These are phyloP conservation scores for Chytriomyces sp. DNA, from an alignment of 192 early-diverging fungal genomes.

Conservation along the genomic window DNA sequence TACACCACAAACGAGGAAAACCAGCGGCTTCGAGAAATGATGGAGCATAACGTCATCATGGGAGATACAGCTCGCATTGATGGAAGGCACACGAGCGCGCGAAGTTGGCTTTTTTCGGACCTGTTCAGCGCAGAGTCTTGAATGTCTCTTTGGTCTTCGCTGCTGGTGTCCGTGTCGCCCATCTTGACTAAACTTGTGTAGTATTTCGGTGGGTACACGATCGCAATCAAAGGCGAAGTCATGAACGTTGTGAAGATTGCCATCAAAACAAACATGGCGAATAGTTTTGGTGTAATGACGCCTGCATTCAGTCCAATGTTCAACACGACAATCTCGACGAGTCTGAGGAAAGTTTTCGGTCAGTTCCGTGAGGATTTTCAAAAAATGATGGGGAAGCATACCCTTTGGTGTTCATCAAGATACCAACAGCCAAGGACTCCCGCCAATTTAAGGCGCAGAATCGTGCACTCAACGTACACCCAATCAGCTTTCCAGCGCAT, in stretches of 20 bases:
- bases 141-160: too few relatives aligned
- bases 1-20: slow-evolving; percentile 14
- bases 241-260: slow-evolving; percentile 85
- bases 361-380: slow-evolving; percentile 76
- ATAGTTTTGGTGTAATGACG: slow-evolving; percentile 72
- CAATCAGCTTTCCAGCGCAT: slow-evolving; percentile 83
- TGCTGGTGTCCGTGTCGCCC: too few relatives aligned
- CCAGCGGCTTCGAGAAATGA: not conserved
- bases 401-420: slow-evolving; percentile 97
- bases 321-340: slow-evolving; percentile 94
- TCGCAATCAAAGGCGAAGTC: slow-evolving; percentile 77
- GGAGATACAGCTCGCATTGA: slow-evolving; percentile 16
- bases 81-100: slow-evolving; percentile 22
- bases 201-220: slow-evolving; percentile 63
- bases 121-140: too few relatives aligned
- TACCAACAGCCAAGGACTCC: slow-evolving; percentile 83
- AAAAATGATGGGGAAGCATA: slow-evolving; percentile 66
- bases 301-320: slow-evolving; percentile 86
- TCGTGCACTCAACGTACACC: slow-evolving; percentile 54
- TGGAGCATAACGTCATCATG: slow-evolving; percentile 20
- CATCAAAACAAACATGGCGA: slow-evolving; percentile 76
- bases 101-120: not conserved
- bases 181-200: too few relatives aligned
- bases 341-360: slow-evolving; percentile 42
- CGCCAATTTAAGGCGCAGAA: slow-evolving; percentile 78